phyloP scores from a whole-genome alignment of 1,284 basidiomycete genomes.

The Vanrija pseudolonga region DNA sequence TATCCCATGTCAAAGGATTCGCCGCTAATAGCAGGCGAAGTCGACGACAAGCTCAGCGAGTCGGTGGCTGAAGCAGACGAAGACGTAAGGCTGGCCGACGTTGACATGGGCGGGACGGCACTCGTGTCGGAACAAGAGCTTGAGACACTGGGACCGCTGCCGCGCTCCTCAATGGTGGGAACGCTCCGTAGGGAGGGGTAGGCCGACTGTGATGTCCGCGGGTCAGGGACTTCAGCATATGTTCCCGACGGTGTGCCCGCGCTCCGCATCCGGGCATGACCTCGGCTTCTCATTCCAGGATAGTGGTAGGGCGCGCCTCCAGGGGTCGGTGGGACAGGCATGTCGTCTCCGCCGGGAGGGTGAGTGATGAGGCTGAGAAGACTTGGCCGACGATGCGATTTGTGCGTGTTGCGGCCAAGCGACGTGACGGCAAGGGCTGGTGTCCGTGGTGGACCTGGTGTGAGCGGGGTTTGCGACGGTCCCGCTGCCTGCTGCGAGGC shows the following conservation, averaged over 20 bases:
- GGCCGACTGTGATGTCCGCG: constrained; percentile 18
- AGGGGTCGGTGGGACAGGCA: constrained; percentile 30
- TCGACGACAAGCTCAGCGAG: constrained; percentile 1
- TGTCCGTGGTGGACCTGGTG: constrained; percentile 36
- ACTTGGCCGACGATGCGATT: constrained; percentile 26
- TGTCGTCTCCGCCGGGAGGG: constrained; percentile 15
- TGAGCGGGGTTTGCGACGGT: constrained; percentile 28
- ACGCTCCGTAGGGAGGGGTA: constrained; percentile 11
- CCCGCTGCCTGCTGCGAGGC: constrained; percentile 13
- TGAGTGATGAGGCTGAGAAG: constrained; percentile 40
- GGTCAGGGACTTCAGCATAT: constrained; percentile 3
- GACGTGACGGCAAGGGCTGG: constrained; percentile 26
- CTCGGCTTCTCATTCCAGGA: constrained; percentile 12
- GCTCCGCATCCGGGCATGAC: constrained; percentile 28
- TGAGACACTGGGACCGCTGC: not conserved
- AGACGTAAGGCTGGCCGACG: constrained; percentile 12
- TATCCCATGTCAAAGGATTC: not conserved
- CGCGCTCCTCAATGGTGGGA: constrained; percentile 25
- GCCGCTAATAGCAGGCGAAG: too few relatives aligned
- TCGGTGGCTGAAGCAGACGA: constrained; percentile 9
- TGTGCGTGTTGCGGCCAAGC: constrained; percentile 16
- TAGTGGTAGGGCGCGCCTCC: constrained; percentile 18
- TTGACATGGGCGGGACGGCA: constrained; percentile 8
- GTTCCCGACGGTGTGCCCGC: constrained; percentile 21
- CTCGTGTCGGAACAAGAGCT: not conserved